Conservation (phyloP, 306 rosid genomes). For the Boehmeria nivea region DNA sequence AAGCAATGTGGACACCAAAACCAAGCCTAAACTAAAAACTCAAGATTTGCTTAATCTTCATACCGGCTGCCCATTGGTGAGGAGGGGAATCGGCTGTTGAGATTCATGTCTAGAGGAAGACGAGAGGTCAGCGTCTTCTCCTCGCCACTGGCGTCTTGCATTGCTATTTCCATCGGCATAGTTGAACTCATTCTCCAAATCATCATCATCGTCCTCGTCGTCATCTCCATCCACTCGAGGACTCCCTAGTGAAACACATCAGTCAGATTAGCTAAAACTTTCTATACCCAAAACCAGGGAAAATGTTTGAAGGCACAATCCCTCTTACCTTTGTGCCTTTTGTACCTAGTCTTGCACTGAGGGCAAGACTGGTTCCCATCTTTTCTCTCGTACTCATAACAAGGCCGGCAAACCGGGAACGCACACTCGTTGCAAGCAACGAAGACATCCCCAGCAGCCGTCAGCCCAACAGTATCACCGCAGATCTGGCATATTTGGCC, state of each 20-base stretch:
- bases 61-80: conserved; percentile 83
- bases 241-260: conserved; percentile 58
- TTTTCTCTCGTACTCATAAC: conserved; percentile 90
- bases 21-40: neutral
- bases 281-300: neutral
- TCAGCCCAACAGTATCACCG: conserved; percentile 71
- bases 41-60: conserved; percentile 2
- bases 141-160: conserved; percentile 70
- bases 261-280: conserved; percentile 1
- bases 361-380: conserved; percentile 95
- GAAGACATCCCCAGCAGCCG: conserved; percentile 75
- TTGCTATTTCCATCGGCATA: conserved; percentile 46
- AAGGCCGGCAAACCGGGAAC: conserved; percentile 89
- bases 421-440: conserved; percentile 98
- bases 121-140: conserved; percentile 74
- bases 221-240: conserved; percentile 94
- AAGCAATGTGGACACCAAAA: neutral
- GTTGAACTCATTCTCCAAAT: conserved; percentile 83
- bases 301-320: neutral
- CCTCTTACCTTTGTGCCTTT: conserved; percentile 72
- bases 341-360: conserved; percentile 95
- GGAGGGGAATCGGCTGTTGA: conserved; percentile 84
- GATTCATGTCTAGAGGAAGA: conserved; percentile 83
- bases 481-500: conserved; percentile 93
- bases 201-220: conserved; percentile 86